Percentiles rank a stretch among this genome's conserved stretches.
Conservation (phyloP, 1,284 basidiomycete genomes). For the Rhodotorula sp. region DNA sequence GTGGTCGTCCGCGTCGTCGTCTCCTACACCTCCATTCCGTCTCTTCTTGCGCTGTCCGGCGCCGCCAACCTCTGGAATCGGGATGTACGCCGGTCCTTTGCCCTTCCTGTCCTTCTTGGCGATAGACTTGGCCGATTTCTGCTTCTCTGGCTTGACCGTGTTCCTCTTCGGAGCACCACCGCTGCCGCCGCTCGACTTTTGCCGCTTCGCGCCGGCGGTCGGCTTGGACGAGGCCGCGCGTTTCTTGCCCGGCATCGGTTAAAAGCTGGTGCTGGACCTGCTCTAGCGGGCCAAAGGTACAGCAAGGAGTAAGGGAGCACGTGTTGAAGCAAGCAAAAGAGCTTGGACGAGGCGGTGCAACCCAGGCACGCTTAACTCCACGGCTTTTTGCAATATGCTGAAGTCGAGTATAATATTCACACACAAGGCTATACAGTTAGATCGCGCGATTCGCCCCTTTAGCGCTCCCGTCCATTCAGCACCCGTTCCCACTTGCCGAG, state of each 20-base stretch:
- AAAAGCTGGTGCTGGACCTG: not conserved
- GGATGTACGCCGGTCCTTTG: slow-evolving; percentile 35
- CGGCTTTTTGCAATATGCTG: not conserved
- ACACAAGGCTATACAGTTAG: not conserved
- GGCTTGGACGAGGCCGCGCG: slow-evolving; percentile 20
- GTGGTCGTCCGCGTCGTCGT: slow-evolving; percentile 9
- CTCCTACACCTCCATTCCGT: not conserved
- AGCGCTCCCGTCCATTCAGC: slow-evolving; percentile 20
- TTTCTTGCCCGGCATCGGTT: slow-evolving; percentile 32
- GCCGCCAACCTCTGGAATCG: slow-evolving; percentile 6
- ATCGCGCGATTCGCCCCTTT: not conserved
- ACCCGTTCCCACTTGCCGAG: slow-evolving; percentile 47
- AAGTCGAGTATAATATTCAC: too few species aligned
- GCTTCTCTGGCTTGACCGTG: not conserved
- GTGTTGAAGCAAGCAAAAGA: not conserved
- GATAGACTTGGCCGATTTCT: not conserved
- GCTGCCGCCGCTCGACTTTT: slow-evolving; percentile 14
- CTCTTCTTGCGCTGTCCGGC: slow-evolving; percentile 3
- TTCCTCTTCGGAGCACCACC: not conserved
- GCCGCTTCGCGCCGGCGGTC: slow-evolving; percentile 30
- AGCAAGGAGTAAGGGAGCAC: not conserved
- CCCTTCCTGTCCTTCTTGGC: slow-evolving; percentile 39
- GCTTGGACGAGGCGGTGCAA: slow-evolving; percentile 11
- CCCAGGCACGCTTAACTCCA: not conserved
- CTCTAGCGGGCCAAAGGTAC: not conserved